These are phyloP conservation scores for Pezicula carpinea DNA, from an alignment of 2,329 filamentous ascomycete species.

Conservation along the genomic window DNA sequence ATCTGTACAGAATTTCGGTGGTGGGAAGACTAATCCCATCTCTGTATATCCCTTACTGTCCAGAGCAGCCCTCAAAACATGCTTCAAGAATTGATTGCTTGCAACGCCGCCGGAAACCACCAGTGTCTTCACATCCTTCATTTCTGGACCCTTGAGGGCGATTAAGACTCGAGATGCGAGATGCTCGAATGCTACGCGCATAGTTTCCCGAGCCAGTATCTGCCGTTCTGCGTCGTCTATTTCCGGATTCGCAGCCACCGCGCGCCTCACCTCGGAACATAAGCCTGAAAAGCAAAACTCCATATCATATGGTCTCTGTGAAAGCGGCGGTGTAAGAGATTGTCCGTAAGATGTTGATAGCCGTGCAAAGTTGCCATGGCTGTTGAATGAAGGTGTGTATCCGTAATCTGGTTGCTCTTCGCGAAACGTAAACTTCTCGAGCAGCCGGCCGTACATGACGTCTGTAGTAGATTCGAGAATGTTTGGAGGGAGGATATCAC, in stretches of 20 bases:
- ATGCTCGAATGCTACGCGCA: slow-evolving; percentile 85
- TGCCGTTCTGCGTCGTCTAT: slow-evolving; percentile 58
- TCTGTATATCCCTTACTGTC: slow-evolving; percentile 60
- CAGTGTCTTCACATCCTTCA: slow-evolving; percentile 47
- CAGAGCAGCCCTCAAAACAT: slow-evolving; percentile 54
- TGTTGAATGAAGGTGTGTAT: slow-evolving; percentile 44
- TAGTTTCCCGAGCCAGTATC: slow-evolving; percentile 65
- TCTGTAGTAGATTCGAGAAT: slow-evolving; percentile 49
- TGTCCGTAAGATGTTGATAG: neutral
- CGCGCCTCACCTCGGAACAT: slow-evolving; percentile 57
- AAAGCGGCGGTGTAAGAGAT: slow-evolving; percentile 59
- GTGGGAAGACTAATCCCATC: slow-evolving; percentile 68
- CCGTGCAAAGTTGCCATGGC: slow-evolving; percentile 41
- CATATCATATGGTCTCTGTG: slow-evolving; percentile 40
- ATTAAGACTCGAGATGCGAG: slow-evolving; percentile 70
- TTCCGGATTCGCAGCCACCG: slow-evolving; percentile 38
- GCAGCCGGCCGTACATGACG: slow-evolving; percentile 74
- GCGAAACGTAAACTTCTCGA: slow-evolving; percentile 78
- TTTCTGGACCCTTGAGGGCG: slow-evolving; percentile 45
- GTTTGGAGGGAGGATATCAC: slow-evolving; percentile 63
- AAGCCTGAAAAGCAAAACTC: slow-evolving; percentile 73
- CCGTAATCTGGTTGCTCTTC: slow-evolving; percentile 32
- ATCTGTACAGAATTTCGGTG: slow-evolving; percentile 76
- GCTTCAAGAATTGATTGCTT: slow-evolving; percentile 72
- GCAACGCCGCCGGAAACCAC: slow-evolving; percentile 91